Evolutionary conservation across 2,329 filamentous ascomycete genomes (phyloP), one percentile per base, ranked within the genome.

Genomic region (Alternaria consortialis): DNA sequence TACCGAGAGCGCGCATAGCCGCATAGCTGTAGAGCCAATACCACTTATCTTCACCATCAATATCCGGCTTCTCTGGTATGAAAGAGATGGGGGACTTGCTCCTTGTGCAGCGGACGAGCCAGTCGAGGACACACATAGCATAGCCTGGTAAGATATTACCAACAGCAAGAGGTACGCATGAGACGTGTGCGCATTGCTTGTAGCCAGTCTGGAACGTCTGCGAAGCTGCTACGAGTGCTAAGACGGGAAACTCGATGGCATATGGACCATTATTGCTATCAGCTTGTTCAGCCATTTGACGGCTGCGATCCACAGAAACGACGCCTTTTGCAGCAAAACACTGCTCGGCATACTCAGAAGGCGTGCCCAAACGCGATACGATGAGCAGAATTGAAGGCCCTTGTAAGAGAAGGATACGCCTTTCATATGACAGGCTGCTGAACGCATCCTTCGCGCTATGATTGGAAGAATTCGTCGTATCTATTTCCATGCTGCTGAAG

Each of bases 11-110:
- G 3, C 46, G 47, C 60, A 65, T 61, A 5, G 31, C 40, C 6
- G 53, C 23, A 55, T 63, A 65, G 17, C 43, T 53, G 43, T 63
- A 65, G 15, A 65, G 27, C 50, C 42, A 63, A 39, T 56, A 58
- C 43, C 48, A 61, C 20, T 52, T 63, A 15, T 61, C 63, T n/a
- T 36, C 15, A 7, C 36, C 37, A 7, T 58, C 53, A n/a, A 60
- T 37, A 15, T 52, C 56, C 31, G 53, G 48, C 1, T 55, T 32
- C 2, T 23, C 23, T 5, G 56, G 53, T 13, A 63, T 7, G 34
- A 63, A 63, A 23, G 51, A 46, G 12, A 20, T 37, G 50, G 53
- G 58, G 1, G 8, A 7, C 9, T 50, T 60, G 20, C 50, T 55
- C 8, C 39, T 27, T 15, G 60, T 40, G 6, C 53, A 46, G 7